These are phyloP conservation scores for Hippophae gyantsensis DNA, from an alignment of 306 rosid genomes.

Conservation along the genomic window DNA sequence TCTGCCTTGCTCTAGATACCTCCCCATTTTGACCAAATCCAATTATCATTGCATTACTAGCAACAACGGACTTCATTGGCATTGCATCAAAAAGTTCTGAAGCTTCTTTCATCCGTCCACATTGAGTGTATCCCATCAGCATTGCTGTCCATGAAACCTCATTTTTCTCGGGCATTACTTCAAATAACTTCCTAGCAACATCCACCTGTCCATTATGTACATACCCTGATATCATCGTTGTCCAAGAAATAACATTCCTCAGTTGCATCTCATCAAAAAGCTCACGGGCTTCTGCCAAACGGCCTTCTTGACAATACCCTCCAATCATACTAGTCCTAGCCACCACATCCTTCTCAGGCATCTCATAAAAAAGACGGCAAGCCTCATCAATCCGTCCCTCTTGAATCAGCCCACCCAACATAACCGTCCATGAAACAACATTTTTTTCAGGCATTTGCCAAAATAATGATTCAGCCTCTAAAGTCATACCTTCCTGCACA, in stretches of 20 bases:
- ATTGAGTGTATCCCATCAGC: slow-evolving; percentile 30
- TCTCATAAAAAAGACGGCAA: slow-evolving; percentile 3
- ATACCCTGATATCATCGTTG: slow-evolving; percentile 33
- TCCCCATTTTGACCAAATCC: slow-evolving; percentile 26
- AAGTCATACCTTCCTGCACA: slow-evolving; percentile 13
- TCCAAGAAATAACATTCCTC: slow-evolving; percentile 35
- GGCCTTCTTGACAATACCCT: slow-evolving; percentile 12
- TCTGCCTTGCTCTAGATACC: slow-evolving; percentile 16
- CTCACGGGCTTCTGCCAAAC: slow-evolving; percentile 24
- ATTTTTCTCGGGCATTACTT: slow-evolving; percentile 32
- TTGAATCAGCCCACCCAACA: slow-evolving; percentile 12
- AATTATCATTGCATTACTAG: slow-evolving; percentile 28
- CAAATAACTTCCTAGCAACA: slow-evolving; percentile 28
- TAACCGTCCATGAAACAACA: slow-evolving; percentile 12
- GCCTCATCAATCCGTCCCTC: slow-evolving; percentile 10
- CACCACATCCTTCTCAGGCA: slow-evolving; percentile 14
- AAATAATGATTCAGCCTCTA: slow-evolving; percentile 14
- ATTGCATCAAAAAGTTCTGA: slow-evolving; percentile 22
- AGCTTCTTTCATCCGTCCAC: slow-evolving; percentile 28
- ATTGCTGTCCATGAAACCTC: slow-evolving; percentile 33
- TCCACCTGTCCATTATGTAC: slow-evolving; percentile 23
- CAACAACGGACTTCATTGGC: slow-evolving; percentile 19
- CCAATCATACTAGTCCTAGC: slow-evolving; percentile 13
- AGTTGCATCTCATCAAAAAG: slow-evolving; percentile 25
- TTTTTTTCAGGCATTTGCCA: slow-evolving; percentile 18